Conservation (phyloP, 768 basidiomycete genomes). For the Leccinum pellstonianum region DNA sequence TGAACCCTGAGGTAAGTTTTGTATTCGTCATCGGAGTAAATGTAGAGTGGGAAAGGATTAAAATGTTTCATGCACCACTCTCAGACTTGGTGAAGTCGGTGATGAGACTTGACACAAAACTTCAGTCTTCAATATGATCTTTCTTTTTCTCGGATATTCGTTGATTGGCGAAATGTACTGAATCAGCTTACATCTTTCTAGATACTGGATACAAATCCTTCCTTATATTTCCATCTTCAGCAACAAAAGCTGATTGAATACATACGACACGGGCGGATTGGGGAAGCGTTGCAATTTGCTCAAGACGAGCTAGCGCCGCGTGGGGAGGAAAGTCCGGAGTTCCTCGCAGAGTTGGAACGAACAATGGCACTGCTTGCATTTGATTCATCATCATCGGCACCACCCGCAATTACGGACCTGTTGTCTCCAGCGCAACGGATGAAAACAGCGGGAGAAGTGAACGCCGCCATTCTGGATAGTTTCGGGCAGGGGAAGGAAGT, state of each 20-base stretch:
- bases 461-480: slow-evolving; percentile 91
- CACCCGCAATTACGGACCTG: slow-evolving; percentile 72
- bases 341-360: slow-evolving; percentile 85
- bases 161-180: slow-evolving; percentile 11
- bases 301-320: slow-evolving; percentile 92
- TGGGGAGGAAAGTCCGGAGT: slow-evolving; percentile 93
- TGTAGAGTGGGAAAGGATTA: slow-evolving; percentile 64
- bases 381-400: slow-evolving; percentile 51
- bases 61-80: slow-evolving; percentile 98
- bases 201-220: slow-evolving; percentile 96
- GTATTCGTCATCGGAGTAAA: slow-evolving; percentile 2
- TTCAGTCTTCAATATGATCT: slow-evolving; percentile 97
- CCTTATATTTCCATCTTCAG: slow-evolving; percentile 91
- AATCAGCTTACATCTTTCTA: slow-evolving; percentile 37
- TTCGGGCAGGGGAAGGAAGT: slow-evolving; percentile 91
- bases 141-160: slow-evolving; percentile 5
- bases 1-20: slow-evolving; percentile 90
- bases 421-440: slow-evolving; percentile 84
- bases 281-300: slow-evolving; percentile 85
- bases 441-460: slow-evolving; percentile 95
- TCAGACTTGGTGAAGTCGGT: slow-evolving; percentile 74
- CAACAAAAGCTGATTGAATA: slow-evolving; percentile 95
- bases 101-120: slow-evolving; percentile 80
- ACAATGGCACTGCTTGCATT: slow-evolving; percentile 94
- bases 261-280: slow-evolving; percentile 78